These are phyloP conservation scores for Macrotyloma uniflorum DNA, from an alignment of 306 rosid species.

Conservation along the genomic window DNA sequence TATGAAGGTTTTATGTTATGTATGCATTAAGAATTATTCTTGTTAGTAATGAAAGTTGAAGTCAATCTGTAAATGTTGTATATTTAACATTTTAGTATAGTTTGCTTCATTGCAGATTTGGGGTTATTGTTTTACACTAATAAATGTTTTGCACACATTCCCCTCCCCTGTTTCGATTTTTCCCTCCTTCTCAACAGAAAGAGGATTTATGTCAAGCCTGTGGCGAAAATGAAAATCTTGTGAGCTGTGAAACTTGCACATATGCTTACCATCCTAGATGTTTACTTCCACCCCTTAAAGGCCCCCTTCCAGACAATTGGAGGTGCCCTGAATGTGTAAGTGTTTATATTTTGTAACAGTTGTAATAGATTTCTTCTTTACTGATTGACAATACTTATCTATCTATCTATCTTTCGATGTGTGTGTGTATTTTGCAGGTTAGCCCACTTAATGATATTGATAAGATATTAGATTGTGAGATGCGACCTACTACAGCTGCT, in stretches of 20 bases:
- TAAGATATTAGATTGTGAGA: slow-evolving; percentile 87
- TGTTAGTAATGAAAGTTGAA: not conserved
- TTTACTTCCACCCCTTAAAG: slow-evolving; percentile 77
- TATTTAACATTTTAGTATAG: slow-evolving; percentile 18
- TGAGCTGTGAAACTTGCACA: slow-evolving; percentile 82
- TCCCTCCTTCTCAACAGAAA: slow-evolving; percentile 53
- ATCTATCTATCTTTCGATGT: not conserved
- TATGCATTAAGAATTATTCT: slow-evolving; percentile 2
- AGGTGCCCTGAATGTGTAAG: slow-evolving; percentile 99
- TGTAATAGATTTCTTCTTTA: slow-evolving; percentile 26
- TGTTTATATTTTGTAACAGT: slow-evolving; percentile 26
- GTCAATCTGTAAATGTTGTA: not conserved
- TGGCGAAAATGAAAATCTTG: slow-evolving; percentile 80
- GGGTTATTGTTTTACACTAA: slow-evolving; percentile 12
- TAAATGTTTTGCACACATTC: slow-evolving; percentile 15
- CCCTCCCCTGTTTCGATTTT: not conserved
- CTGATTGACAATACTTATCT: slow-evolving; percentile 31
- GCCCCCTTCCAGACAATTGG: slow-evolving; percentile 72
- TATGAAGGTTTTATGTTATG: not conserved
- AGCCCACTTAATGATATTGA: slow-evolving; percentile 94
- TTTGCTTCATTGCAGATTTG: slow-evolving; percentile 30
- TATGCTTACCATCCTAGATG: slow-evolving; percentile 89
- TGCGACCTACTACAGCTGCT: slow-evolving; percentile 88
- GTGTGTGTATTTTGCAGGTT: slow-evolving; percentile 63
- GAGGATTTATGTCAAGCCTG: slow-evolving; percentile 95